Evolutionary conservation across 176 grass and related monocot genomes (phyloP).

Genomic region (Eragrostis curvula): DNA sequence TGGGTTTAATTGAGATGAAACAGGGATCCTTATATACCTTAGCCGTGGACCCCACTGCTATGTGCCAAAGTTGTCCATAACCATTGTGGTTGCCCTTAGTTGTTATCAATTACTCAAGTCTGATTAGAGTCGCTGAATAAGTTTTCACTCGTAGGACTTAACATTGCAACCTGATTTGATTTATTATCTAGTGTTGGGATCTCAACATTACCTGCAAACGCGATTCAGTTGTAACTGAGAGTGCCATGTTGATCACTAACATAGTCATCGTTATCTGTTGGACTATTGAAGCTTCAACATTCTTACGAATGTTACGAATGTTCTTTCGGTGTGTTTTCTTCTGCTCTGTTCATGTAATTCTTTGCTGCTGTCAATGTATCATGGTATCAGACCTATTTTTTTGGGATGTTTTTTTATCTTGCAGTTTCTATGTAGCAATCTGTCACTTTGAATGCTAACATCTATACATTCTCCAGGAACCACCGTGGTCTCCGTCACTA

Average conservation of each 20-base stretch:
- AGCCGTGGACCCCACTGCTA: too few relatives aligned
- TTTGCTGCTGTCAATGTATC: background rate
- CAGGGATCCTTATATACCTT: background rate
- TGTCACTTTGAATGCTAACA: background rate
- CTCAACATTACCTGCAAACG: background rate
- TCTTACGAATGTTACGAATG: background rate
- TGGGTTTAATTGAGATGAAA: background rate
- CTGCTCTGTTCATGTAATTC: background rate
- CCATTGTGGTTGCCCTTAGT: too few relatives aligned
- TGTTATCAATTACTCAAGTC: too few relatives aligned
- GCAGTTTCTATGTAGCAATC: background rate
- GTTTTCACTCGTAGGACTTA: background rate
- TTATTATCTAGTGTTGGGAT: too few relatives aligned
- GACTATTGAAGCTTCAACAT: background rate
- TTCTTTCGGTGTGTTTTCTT: background rate
- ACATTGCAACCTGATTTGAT: background rate
- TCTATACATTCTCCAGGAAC: conserved; percentile 51
- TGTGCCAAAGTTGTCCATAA: too few relatives aligned
- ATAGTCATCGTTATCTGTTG: background rate
- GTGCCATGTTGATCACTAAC: background rate
- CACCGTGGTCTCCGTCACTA: conserved; percentile 94
- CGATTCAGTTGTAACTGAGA: background rate
- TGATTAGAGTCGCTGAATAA: too few relatives aligned
- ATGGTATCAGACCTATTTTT: rapidly evolving
- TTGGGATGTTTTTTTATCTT: background rate